A percentile compares a stretch with the other conserved stretches of the same genome.
Conservation (phyloP, 495 filamentous ascomycete species). For the Talaromyces adpressus region DNA sequence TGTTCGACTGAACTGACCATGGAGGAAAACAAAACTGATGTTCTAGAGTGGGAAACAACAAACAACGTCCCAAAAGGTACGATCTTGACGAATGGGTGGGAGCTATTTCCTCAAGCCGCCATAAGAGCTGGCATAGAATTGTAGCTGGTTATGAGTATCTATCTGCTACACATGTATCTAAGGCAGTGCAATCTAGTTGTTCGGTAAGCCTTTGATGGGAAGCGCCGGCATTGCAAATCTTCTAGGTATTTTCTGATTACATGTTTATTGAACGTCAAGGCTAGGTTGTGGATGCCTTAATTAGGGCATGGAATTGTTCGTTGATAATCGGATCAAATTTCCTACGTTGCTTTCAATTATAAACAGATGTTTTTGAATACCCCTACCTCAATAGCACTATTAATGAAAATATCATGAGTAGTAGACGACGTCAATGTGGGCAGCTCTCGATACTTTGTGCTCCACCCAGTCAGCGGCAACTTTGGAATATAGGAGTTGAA, state of each 20-base stretch:
- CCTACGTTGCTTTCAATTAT: not conserved
- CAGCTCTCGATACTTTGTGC: not conserved
- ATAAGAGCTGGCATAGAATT: not conserved
- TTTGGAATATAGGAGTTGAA: not conserved
- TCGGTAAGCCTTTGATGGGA: not conserved
- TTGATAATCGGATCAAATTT: not conserved
- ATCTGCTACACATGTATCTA: not conserved
- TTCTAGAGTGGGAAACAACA: not conserved
- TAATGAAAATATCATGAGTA: not conserved
- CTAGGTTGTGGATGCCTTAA: not conserved
- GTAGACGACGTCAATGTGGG: not conserved
- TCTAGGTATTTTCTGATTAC: not conserved
- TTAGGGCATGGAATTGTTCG: not conserved
- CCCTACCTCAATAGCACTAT: not conserved
- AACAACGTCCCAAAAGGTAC: not conserved
- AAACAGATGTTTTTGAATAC: not conserved
- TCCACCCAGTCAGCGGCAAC: not conserved
- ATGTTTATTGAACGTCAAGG: not conserved
- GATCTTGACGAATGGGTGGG: conserved; percentile 1
- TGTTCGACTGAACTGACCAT: conserved; percentile 7
- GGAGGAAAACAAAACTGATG: conserved; percentile 4
- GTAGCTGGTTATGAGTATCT: not conserved
- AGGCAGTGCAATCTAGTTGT: not conserved
- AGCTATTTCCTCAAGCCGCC: not conserved
- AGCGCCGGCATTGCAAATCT: not conserved